A percentile compares a stretch with the other conserved stretches of the same genome.
These are phyloP conservation scores for Cladosporium sphaerospermum DNA, from an alignment of 2,329 filamentous ascomycete genomes.

Conservation along the genomic window DNA sequence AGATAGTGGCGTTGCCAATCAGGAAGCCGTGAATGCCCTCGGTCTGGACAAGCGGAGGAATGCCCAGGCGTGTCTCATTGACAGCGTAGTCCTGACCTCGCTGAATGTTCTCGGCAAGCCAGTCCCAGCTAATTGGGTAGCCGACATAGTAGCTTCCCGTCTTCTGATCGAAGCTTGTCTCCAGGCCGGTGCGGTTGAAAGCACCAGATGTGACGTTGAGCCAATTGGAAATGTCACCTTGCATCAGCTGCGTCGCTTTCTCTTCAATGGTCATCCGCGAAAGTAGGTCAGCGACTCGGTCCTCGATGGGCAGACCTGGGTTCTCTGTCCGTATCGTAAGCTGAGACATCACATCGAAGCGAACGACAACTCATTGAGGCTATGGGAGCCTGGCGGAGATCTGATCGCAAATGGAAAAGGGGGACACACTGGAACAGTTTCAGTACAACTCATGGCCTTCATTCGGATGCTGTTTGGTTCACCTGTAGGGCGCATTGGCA, in stretches of 20 bases:
- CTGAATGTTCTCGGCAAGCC: conserved; percentile 57
- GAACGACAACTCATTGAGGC: neutral
- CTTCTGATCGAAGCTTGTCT: conserved; percentile 58
- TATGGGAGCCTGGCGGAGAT: too few species aligned
- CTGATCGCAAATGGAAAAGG: too few species aligned
- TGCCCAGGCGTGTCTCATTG: conserved; percentile 61
- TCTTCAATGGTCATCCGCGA: conserved; percentile 69
- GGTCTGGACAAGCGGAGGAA: conserved; percentile 66
- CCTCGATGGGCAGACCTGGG: conserved; percentile 54
- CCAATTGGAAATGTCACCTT: conserved; percentile 66
- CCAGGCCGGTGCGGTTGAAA: conserved; percentile 63
- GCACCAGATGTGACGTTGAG: conserved; percentile 60
- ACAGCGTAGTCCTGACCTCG: conserved; percentile 63
- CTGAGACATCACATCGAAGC: neutral
- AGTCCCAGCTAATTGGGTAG: conserved; percentile 57
- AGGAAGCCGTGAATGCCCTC: conserved; percentile 71
- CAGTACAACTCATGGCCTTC: neutral
- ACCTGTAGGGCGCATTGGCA: conserved; percentile 34
- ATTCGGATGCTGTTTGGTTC: neutral
- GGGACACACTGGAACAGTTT: neutral
- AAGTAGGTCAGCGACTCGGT: conserved; percentile 60
- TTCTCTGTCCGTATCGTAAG: conserved; percentile 51
- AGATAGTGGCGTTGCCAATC: conserved; percentile 67
- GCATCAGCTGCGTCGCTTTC: conserved; percentile 60
- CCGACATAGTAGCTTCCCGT: conserved; percentile 69